A percentile compares a stretch with the other conserved stretches of the same genome.
Conservation (phyloP, 257 asterid genomes). For the Voacanga thouarsii region DNA sequence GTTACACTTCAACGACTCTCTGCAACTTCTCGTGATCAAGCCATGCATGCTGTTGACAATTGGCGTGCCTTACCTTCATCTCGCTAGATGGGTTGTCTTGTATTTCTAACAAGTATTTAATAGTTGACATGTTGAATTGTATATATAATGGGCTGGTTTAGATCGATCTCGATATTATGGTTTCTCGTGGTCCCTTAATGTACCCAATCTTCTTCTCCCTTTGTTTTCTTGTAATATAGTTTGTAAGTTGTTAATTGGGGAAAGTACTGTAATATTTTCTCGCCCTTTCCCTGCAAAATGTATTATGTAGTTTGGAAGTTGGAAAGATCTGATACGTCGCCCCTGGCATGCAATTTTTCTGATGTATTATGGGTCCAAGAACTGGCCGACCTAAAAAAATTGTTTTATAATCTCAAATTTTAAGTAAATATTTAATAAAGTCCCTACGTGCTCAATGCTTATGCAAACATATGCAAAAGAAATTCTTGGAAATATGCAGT, state of each 20-base stretch:
- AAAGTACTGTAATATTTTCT: background rate
- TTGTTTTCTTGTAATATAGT: background rate
- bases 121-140: too few relatives aligned
- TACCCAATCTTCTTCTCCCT: background rate
- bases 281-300: background rate
- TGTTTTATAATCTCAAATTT: too few relatives aligned
- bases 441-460: too few relatives aligned
- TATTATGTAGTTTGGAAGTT: background rate
- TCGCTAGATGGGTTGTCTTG: constrained; percentile 19
- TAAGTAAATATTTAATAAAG: too few relatives aligned
- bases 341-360: background rate
- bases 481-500: too few relatives aligned
- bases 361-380: background rate
- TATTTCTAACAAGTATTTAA: too few relatives aligned
- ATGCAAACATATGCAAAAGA: too few relatives aligned
- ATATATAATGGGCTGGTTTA: too few relatives aligned
- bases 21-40: constrained; percentile 48
- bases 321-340: background rate
- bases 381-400: too few relatives aligned
- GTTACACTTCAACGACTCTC: constrained; percentile 68
- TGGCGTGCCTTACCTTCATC: constrained; percentile 72
- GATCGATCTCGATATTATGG: background rate
- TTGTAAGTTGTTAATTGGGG: background rate
- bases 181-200: background rate
- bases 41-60: constrained; percentile 53